Base-by-base conservation (phyloP, 192 early-diverging fungal genomes). In the Fimicolochytrium jonesii region DNA sequence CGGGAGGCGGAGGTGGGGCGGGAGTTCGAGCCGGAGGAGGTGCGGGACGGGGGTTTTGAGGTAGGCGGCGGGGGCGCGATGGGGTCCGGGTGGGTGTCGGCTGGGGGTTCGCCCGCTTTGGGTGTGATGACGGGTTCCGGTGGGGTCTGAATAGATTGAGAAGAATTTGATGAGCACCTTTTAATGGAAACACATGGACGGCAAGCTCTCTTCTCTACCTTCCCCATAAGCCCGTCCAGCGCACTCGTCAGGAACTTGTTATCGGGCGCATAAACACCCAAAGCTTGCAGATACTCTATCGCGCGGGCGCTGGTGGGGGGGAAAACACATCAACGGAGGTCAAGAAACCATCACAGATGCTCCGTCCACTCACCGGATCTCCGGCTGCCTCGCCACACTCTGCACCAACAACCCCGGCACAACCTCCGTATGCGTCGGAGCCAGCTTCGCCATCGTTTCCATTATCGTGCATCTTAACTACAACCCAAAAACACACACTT, bases 401-500 rank as follows among this genome's bases (percentile, higher is more conserved):
- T 76, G 60, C 60, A 73, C 49, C 26, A 80, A 25, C 28, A 80
- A 29, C 4, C 66, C 59, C 7, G 72, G 73, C 13, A 80, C 33
- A 6, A 72, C 49, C 20, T 77, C 71, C 10, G 35, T 17, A 34
- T 71, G 44, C 18, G 47, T 50, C 6, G 61, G 39, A 28, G 35
- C 52, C 18, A 70, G 49, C 35, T 67, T 59, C 36, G 56, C 55
- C 33, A 76, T 26, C 13, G 68, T 41, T 17, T 67, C 67, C 17
- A 77, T 67, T 15, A 77, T 30, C 29, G 25, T 18, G 34, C 55
- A 50, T 29, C 70, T 32, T 7, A 71, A 28, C 70, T 77, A 33
- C 20, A 55, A 31, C 13, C 11, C 25, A 55, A 0, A n/a, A 23
- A 1, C 34, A 55, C 9, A 7, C 52, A 28, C n/a, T n/a, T n/a